Evolutionary conservation across 2,329 filamentous ascomycete genomes (phyloP), one percentile per base, ranked within the genome.

Genomic region (Colletotrichum higginsianum): DNA sequence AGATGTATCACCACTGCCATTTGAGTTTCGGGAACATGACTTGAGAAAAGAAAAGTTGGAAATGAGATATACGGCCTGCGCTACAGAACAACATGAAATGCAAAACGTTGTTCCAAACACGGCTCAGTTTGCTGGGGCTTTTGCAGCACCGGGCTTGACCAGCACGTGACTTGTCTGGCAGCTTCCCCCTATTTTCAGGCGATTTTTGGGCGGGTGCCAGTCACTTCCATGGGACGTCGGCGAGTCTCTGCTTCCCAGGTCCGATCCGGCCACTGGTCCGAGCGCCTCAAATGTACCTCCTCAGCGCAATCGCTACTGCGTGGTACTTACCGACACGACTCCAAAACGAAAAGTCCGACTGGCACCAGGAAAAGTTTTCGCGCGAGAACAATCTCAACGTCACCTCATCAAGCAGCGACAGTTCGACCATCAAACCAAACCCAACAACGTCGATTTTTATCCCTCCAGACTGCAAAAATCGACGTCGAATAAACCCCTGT

Each of bases 301-400:
- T 21, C 61, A 38, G 61, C 64, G 26, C 42, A 50, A 40, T 44
- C 61, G 64, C 38, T 61, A 52, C 38, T 66, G 67, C 57, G 42
- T 26, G 49, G 73, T 74, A 74, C 73, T 57, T 67, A 49, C 30
- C 53, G 30, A 58, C 67, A 65, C 65, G 49, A 66, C 62, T 67
- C 61, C 58, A 50, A 73, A 23, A 66, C 38, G 38, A 26, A 44
- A 60, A 73, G 73, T 62, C 60, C 47, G 74, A 74, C 71, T 73
- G 73, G 74, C 74, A 73, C 73, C 73, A 77, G 82, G 85, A 87
- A 87, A 87, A 87, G 85, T 88, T 84, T 83, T 82, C 82, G 84
- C 83, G 84, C 81, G 85, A 83, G 84, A 87, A 85, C 83, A 84
- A 84, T 82, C 81, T 81, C 85, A 88, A 88, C 87, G 86, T 86